Conservation (phyloP, 2,329 filamentous ascomycete species). For the Diaporthe sp. region DNA sequence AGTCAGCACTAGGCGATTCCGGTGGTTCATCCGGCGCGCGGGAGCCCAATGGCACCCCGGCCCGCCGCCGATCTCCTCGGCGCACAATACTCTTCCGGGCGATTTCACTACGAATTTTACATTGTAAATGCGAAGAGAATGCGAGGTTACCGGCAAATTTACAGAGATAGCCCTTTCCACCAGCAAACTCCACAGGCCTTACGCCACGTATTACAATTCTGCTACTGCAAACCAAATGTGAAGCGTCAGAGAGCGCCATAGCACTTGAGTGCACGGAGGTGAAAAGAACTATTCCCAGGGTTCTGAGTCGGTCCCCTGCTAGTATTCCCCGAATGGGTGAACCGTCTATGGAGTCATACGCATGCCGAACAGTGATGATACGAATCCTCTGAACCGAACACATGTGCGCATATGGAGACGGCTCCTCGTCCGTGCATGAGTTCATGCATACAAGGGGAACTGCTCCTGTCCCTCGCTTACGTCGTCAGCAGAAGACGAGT, state of each 20-base stretch:
- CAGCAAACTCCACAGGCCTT: background rate
- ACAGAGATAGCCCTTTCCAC: no score
- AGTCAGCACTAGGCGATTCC: conserved; percentile 15
- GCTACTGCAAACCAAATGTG: background rate
- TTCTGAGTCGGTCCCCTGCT: background rate
- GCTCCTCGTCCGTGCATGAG: background rate
- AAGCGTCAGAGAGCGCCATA: background rate
- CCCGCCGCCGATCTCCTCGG: conserved; percentile 23
- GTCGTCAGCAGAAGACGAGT: background rate
- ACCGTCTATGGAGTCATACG: background rate
- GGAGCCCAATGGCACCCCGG: conserved; percentile 7
- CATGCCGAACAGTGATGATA: background rate
- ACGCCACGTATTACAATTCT: background rate
- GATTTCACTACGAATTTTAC: background rate
- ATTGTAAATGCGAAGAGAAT: background rate
- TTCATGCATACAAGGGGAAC: background rate
- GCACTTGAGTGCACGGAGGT: background rate
- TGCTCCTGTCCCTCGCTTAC: background rate
- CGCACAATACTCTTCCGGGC: background rate
- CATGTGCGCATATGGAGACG: background rate
- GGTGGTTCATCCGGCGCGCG: background rate
- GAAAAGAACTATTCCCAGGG: background rate
- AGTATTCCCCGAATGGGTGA: background rate
- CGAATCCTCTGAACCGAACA: background rate
- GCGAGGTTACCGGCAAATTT: background rate